phyloP scores from a whole-genome alignment of 1,284 basidiomycete species.

The Mycena sp. region DNA sequence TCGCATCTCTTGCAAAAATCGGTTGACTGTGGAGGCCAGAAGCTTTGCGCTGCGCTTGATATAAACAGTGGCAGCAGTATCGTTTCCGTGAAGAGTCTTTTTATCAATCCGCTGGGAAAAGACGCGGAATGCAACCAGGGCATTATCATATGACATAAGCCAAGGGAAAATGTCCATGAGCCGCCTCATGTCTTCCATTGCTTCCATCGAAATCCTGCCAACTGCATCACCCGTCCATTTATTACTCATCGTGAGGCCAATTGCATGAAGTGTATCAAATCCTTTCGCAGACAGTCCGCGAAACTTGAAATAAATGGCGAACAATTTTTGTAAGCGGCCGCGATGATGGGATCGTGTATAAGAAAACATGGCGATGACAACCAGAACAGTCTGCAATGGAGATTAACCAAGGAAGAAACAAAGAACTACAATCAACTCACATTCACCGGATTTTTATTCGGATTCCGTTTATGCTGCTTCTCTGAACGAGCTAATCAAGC shows the following conservation, averaged over 20 bases:
- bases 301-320: constrained; percentile 39
- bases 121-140: constrained; percentile 46
- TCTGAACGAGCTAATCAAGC: constrained; percentile 18
- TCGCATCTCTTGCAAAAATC: constrained; percentile 29
- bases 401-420: neutral
- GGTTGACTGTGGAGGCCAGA: constrained; percentile 12
- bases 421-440: neutral
- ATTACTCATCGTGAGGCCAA: constrained; percentile 42
- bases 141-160: constrained; percentile 48
- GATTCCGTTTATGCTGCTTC: constrained; percentile 30
- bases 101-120: constrained; percentile 48
- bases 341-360: constrained; percentile 33
- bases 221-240: constrained; percentile 35
- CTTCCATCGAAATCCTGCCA: neutral
- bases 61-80: constrained; percentile 47
- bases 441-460: constrained; percentile 31
- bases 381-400: constrained; percentile 26
- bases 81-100: constrained; percentile 44
- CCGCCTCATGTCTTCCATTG: constrained; percentile 1
- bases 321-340: constrained; percentile 31
- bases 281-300: constrained; percentile 36
- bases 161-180: constrained; percentile 25
- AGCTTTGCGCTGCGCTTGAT: constrained; percentile 30
- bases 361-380: constrained; percentile 27
- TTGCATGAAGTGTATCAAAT: constrained; percentile 38